Conservation (phyloP, 805 yeast species). For the Wickerhamiella azymoides region DNA sequence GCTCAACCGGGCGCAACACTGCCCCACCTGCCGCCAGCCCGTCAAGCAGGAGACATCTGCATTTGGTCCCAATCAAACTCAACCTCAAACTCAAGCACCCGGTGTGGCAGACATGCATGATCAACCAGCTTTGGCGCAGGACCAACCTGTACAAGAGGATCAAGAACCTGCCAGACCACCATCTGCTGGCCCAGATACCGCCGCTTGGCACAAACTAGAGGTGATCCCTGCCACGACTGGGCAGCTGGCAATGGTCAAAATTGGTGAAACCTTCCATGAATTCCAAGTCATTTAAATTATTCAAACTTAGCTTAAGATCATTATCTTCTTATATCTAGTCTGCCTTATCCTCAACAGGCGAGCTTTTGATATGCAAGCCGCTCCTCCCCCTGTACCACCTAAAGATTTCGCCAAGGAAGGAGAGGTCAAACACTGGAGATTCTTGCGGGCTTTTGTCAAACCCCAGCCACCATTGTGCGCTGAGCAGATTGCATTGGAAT, state of each 20-base stretch:
- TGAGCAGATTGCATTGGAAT: background rate
- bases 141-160: too few species aligned
- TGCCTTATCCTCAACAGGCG: background rate
- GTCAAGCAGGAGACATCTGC: constrained; percentile 11
- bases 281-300: constrained; percentile 1
- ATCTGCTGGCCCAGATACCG: background rate
- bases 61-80: constrained; percentile 1
- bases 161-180: background rate
- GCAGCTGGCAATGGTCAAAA: background rate
- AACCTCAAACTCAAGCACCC: background rate
- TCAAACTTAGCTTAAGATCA: background rate
- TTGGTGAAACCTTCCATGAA: background rate
- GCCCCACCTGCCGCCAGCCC: constrained; percentile 60
- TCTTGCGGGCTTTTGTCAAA: background rate
- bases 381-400: background rate
- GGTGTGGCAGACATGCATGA: background rate
- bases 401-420: background rate
- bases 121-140: background rate
- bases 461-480: background rate
- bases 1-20: constrained; percentile 83
- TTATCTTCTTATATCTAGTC: background rate
- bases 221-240: background rate
- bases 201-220: background rate
- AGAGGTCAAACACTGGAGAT: background rate
- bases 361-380: background rate